These are phyloP conservation scores for Chytriomyces sp. DNA, from an alignment of 192 early-diverging fungal species.

Conservation along the genomic window DNA sequence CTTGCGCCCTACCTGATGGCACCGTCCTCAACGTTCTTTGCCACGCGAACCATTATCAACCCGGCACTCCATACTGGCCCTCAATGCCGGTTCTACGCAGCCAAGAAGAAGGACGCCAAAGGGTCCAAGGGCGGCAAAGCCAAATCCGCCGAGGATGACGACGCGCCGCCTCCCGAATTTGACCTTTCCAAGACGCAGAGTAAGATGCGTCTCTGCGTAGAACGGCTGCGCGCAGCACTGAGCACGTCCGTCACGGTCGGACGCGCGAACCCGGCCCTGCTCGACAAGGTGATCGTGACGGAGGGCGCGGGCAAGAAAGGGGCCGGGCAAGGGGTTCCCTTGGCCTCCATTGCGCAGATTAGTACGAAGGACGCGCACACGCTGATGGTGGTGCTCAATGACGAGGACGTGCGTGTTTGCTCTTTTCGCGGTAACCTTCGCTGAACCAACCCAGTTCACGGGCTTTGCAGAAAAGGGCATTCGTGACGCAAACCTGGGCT, in stretches of 20 bases:
- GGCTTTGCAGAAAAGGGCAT: constrained; percentile 73
- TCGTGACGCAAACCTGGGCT: constrained; percentile 70
- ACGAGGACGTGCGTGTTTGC: constrained; percentile 59
- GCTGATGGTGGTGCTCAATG: constrained; percentile 76
- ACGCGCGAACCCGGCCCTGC: constrained; percentile 11
- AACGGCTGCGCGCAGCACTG: background rate
- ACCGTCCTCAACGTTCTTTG: no score
- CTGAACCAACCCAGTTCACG: constrained; percentile 38
- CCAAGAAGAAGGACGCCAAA: constrained; percentile 13
- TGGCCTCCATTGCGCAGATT: constrained; percentile 75
- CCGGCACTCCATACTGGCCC: constrained; percentile 38
- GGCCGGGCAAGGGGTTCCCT: constrained; percentile 15
- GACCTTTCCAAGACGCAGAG: constrained; percentile 3
- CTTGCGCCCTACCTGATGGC: no score
- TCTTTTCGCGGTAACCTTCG: background rate
- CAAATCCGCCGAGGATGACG: background rate
- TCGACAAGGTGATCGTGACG: constrained; percentile 9
- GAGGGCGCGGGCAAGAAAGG: background rate
- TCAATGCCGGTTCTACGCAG: constrained; percentile 8
- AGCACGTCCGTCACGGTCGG: background rate
- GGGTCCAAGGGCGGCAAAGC: background rate
- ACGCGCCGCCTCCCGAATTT: background rate
- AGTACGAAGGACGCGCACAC: constrained; percentile 80
- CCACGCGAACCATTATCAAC: no score
- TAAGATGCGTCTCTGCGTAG: constrained; percentile 3